phyloP scores from a whole-genome alignment of 768 basidiomycete species.

The Podaxis rugospora region DNA sequence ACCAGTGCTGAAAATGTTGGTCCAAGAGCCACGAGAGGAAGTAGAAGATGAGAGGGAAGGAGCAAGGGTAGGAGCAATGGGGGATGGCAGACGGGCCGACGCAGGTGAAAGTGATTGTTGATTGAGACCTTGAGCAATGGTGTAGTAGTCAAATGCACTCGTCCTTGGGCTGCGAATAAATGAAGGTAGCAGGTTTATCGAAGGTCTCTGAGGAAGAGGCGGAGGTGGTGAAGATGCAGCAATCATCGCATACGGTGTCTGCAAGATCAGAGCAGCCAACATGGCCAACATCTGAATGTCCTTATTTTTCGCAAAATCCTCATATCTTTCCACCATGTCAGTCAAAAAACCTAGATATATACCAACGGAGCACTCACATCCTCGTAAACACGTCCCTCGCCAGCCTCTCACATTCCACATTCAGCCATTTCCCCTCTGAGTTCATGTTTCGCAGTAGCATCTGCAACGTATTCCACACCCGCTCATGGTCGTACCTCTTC shows the following conservation, averaged over 20 bases:
- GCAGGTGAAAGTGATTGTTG: constrained; percentile 43
- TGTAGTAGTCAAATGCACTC: constrained; percentile 57
- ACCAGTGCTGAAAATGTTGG: constrained; percentile 67
- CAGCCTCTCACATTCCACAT: constrained; percentile 27
- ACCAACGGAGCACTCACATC: constrained; percentile 35
- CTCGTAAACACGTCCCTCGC: constrained; percentile 37
- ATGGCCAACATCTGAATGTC: constrained; percentile 84
- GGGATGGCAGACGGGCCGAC: constrained; percentile 51
- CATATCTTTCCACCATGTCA: constrained; percentile 27
- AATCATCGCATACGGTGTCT: constrained; percentile 27
- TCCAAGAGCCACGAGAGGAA: constrained; percentile 78
- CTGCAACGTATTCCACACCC: constrained; percentile 55
- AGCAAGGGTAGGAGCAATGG: constrained; percentile 31
- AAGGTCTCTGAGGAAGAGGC: constrained; percentile 1
- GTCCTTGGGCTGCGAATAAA: constrained; percentile 8
- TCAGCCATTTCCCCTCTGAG: constrained; percentile 1
- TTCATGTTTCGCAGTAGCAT: constrained; percentile 34
- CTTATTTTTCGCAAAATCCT: constrained; percentile 40
- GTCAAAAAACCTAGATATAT: not conserved
- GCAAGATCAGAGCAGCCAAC: constrained; percentile 63
- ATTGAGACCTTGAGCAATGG: constrained; percentile 32
- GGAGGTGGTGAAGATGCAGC: not conserved
- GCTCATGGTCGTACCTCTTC: constrained; percentile 67
- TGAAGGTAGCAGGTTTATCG: constrained; percentile 9
- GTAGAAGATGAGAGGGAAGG: constrained; percentile 46